Conservation (phyloP, 805 yeast species). For the Cyberlindnera petersonii region DNA sequence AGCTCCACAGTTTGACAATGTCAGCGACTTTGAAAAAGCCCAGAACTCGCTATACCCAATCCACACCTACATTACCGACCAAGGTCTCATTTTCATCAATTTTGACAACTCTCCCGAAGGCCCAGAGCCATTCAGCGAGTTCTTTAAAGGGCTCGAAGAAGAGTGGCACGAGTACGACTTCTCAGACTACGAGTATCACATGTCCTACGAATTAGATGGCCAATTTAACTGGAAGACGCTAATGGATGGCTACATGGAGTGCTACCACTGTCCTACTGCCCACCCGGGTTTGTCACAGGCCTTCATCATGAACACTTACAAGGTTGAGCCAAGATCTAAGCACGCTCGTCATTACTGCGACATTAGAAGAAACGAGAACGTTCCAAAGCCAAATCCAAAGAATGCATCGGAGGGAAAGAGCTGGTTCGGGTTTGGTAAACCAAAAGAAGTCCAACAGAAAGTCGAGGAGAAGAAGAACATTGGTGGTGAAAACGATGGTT, state of each 20-base stretch:
- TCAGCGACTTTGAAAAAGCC: constrained; percentile 53
- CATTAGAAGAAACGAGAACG: constrained; percentile 38
- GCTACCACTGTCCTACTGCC: constrained; percentile 66
- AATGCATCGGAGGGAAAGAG: constrained; percentile 32
- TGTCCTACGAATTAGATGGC: constrained; percentile 62
- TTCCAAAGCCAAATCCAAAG: constrained; percentile 23
- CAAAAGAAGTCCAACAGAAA: constrained; percentile 27
- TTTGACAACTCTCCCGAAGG: constrained; percentile 40
- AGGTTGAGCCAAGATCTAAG: constrained; percentile 54
- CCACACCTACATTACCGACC: constrained; percentile 49
- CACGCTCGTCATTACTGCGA: constrained; percentile 62
- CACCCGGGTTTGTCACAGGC: constrained; percentile 58
- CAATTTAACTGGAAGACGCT: constrained; percentile 63
- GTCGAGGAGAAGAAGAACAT: constrained; percentile 38
- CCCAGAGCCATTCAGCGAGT: constrained; percentile 46
- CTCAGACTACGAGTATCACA: constrained; percentile 57
- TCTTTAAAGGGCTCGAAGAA: constrained; percentile 46
- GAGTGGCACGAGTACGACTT: constrained; percentile 59
- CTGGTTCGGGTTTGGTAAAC: constrained; percentile 51
- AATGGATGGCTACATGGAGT: constrained; percentile 67
- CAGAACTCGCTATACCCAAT: constrained; percentile 54
- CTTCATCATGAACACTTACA: constrained; percentile 61
- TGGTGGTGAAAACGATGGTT: constrained; percentile 59
- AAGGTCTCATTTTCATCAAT: constrained; percentile 55
- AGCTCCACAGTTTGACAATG: constrained; percentile 59